phyloP scores from a whole-genome alignment of 768 basidiomycete genomes.

The Boletus reticuloceps region DNA sequence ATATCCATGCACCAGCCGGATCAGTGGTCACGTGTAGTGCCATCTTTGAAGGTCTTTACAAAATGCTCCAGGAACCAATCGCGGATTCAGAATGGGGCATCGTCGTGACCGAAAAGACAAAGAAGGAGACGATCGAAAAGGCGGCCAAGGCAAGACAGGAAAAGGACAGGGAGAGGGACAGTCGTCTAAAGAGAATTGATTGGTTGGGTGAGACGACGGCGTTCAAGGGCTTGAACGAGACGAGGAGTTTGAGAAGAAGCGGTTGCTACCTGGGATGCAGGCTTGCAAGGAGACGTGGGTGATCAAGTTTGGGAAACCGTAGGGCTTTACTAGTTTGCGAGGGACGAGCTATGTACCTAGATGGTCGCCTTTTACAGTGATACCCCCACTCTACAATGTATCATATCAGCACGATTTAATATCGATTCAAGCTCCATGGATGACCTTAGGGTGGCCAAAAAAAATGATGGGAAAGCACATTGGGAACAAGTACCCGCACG shows the following conservation, averaged over 20 bases:
- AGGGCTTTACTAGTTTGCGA: neutral
- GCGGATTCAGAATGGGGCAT: slow-evolving; percentile 70
- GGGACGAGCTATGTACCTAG: neutral
- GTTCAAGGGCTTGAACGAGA: slow-evolving; percentile 61
- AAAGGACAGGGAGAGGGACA: slow-evolving; percentile 33
- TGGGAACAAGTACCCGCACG: too few relatives aligned
- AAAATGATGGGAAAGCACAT: too few relatives aligned
- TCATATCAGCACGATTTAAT: neutral
- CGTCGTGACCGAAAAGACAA: slow-evolving; percentile 42
- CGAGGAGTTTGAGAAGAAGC: slow-evolving; percentile 50
- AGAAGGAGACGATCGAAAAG: slow-evolving; percentile 44
- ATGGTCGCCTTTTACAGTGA: neutral
- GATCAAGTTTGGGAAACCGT: slow-evolving; percentile 43
- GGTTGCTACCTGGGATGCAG: slow-evolving; percentile 45
- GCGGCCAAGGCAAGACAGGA: slow-evolving; percentile 50
- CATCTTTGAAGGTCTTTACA: slow-evolving; percentile 54
- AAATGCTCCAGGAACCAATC: slow-evolving; percentile 50
- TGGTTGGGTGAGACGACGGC: slow-evolving; percentile 56
- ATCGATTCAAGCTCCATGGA: too few relatives aligned
- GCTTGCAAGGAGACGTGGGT: slow-evolving; percentile 56
- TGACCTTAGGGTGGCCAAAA: too few relatives aligned
- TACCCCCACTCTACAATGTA: slow-evolving; percentile 6
- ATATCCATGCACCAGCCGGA: slow-evolving; percentile 40
- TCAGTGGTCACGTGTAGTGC: slow-evolving; percentile 44
- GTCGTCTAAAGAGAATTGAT: slow-evolving; percentile 54